Evolutionary conservation across 768 basidiomycete species (phyloP), one percentile per base, ranked within the genome.

Genomic region (Cyclocybe cylindracea): DNA sequence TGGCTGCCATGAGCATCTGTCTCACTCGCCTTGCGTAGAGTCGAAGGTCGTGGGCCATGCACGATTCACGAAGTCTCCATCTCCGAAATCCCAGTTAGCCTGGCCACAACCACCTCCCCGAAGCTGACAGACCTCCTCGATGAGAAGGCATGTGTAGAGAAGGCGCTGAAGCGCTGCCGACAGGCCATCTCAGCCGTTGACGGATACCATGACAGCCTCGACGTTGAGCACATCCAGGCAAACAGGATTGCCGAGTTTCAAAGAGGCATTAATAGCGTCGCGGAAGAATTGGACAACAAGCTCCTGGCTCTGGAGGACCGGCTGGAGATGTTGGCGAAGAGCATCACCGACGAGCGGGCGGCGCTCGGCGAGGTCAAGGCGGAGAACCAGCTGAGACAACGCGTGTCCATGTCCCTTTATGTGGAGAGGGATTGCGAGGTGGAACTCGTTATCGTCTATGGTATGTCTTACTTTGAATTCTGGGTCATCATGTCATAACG

Each of bases 31-130:
- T 13, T 31, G 2, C 36, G 36, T 38, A 75, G 72, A 42, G 70
- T 73, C 4, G 69, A 70, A 51, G 70, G 71, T 3, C 60, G 58
- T 10, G 72, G 72, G 2, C 50, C 61, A 2, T 68, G 68, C 13
- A 69, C 65, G 4, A 73, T 73, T 35, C 70, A 73, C 51, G 70
- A 73, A 46, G 71, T 73, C 14, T 63, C 66, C 7, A 33, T 72
- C 14, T 61, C 67, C 19, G 18, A 56, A 55, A 44, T 45, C 40
- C 39, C 44, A 10, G 18, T n/a, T 44, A 7, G 39, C 53, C 31
- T 39, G 8, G 37, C 61, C 1, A 57, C 48, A 5, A 53, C 43
- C 4, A 65, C 67, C 0, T 68, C 67, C 3, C 51, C 56, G 5
- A 53, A 43, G n/a, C 58, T 72, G 2, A 41, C 48, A 9, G 58